Conservation (phyloP, 192 early-diverging fungal species). For the Nowakowskiella sp. region DNA sequence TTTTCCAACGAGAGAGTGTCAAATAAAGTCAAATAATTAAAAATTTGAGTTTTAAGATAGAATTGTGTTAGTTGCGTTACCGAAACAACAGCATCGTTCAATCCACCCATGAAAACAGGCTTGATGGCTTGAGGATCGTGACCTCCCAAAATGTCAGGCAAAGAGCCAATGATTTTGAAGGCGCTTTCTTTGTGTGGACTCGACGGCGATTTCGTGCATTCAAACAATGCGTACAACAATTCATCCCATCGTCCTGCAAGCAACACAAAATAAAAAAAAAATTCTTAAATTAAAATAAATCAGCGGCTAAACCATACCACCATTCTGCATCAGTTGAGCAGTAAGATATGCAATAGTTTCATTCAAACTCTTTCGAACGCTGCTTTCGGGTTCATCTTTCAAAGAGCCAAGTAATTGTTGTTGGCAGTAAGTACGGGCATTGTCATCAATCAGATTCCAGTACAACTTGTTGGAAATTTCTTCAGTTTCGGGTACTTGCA, state of each 20-base stretch:
- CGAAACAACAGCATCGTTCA: slow-evolving; percentile 31
- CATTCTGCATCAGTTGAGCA: slow-evolving; percentile 29
- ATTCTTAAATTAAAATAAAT: too few species aligned
- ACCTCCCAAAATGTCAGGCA: slow-evolving; percentile 67
- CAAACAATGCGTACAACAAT: slow-evolving; percentile 69
- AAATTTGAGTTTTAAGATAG: not conserved
- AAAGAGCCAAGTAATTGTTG: slow-evolving; percentile 71
- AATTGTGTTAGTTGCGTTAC: not conserved
- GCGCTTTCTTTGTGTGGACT: slow-evolving; percentile 76
- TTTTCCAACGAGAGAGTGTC: not conserved
- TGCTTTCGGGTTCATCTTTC: slow-evolving; percentile 59
- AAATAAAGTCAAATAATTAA: slow-evolving; percentile 1
- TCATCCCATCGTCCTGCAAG: slow-evolving; percentile 78
- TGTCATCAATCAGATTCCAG: slow-evolving; percentile 63
- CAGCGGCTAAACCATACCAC: slow-evolving; percentile 14
- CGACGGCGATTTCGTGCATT: slow-evolving; percentile 68
- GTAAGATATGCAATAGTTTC: slow-evolving; percentile 90
- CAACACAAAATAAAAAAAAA: too few species aligned
- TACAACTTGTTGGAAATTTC: slow-evolving; percentile 30
- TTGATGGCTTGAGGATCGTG: slow-evolving; percentile 65
- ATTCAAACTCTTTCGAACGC: slow-evolving; percentile 84
- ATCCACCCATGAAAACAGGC: slow-evolving; percentile 61
- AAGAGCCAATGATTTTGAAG: slow-evolving; percentile 81
- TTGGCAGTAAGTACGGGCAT: slow-evolving; percentile 62
- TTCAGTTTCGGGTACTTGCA: slow-evolving; percentile 10